Evolutionary conservation across 176 grass and related monocot genomes (phyloP), one percentile per base, ranked within the genome.

Genomic region (Bothriochloa decipiens): DNA sequence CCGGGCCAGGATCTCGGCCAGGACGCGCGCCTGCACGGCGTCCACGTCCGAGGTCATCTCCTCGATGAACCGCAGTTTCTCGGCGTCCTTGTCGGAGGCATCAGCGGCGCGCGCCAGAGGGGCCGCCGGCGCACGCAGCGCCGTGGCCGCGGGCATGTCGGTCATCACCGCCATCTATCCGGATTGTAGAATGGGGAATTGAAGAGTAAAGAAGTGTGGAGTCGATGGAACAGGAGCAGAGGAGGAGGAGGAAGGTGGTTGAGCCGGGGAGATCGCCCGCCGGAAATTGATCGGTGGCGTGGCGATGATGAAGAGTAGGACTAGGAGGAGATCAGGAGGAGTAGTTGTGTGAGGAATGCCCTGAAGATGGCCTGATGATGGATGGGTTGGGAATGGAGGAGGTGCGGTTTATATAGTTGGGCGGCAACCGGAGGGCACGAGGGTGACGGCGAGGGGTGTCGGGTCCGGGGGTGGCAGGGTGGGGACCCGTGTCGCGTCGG

Each of bases 61-160:
- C 45, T 94, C 92, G 63, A 94, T 91, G 36, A 94, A 91, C 83
- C 72, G 22, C 27, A 94, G 86, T 80, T 81, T 94, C 83, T 94
- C 89, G 2, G 40, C 77, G 63, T 91, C 58, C 82, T 86, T 91
- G 11, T 88, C 86, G 46, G 53, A 60, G 10, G 26, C 22, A 6
- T 62, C 42, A 8, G 83, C 29, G 0, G 80, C 75, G 0, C 36
- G 4, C 0, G 52, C 0, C 8, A 72, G 7, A 0, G 42, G 36
- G 1, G 41, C 4, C 16, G 41, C 4, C 16, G 82, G 82, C 28
- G 69, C 68, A 4, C 76, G 82, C 70, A 89, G 72, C 22, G 91
- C 61, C 17, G 72, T 86, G 36, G 81, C 88, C 14, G 85, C 68
- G 7, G 84, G 72, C 60, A 86, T 83, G 66, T 89, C 89, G 6